phyloP scores from a whole-genome alignment of 306 rosid species.

The Cucurbita moschata region DNA sequence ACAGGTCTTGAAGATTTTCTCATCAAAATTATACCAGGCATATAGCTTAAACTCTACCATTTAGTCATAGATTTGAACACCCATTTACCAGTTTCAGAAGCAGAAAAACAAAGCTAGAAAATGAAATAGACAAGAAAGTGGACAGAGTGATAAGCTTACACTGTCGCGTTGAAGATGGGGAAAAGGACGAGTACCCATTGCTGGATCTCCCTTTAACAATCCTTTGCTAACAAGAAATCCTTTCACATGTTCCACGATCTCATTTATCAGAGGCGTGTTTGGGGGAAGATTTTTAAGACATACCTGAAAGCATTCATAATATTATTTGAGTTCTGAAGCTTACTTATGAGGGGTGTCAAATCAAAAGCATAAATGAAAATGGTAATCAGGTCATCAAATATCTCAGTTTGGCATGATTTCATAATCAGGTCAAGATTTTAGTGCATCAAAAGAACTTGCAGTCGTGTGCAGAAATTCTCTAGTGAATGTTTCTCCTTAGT shows the following conservation, averaged over 20 bases:
- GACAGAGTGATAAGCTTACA: constrained; percentile 25
- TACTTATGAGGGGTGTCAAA: neutral
- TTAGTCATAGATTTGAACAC: neutral
- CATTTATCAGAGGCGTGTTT: constrained; percentile 60
- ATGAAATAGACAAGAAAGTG: neutral
- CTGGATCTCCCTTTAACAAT: constrained; percentile 66
- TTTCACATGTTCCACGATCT: constrained; percentile 66
- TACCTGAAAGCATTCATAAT: constrained; percentile 35
- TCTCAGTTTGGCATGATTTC: neutral
- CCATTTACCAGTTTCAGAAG: neutral
- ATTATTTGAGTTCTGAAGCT: constrained; percentile 14
- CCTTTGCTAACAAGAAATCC: constrained; percentile 76
- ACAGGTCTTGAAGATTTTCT: too few species aligned
- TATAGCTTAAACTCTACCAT: neutral
- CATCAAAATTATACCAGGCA: neutral
- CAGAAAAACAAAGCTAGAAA: neutral
- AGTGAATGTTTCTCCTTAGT: neutral
- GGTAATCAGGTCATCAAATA: neutral
- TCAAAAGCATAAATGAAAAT: neutral
- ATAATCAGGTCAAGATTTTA: neutral
- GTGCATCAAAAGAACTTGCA: neutral
- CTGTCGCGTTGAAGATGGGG: constrained; percentile 60
- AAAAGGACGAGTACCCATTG: constrained; percentile 34
- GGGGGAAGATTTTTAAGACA: constrained; percentile 84
- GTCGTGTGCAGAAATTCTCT: neutral